Percentiles rank a stretch among this genome's conserved stretches.
These are phyloP conservation scores for Arthrobotrys musiformis DNA, from an alignment of 2,329 filamentous ascomycete genomes.

Conservation along the genomic window DNA sequence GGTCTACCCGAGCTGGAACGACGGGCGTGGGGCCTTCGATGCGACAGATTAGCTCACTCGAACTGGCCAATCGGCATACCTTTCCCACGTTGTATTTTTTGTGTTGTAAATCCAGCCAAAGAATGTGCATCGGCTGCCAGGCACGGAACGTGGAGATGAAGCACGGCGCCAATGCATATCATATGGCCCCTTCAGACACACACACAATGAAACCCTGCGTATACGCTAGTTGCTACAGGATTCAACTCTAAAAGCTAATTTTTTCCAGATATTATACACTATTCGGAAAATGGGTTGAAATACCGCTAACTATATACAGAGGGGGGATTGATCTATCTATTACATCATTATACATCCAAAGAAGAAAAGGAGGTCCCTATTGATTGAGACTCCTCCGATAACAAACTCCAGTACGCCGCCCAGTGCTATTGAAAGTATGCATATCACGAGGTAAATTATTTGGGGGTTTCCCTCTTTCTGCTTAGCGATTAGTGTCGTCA, in stretches of 20 bases:
- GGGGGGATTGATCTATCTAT: conserved; percentile 5
- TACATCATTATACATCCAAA: not conserved
- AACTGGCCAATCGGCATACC: not conserved
- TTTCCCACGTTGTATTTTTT: conserved; percentile 16
- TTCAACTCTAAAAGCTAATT: not conserved
- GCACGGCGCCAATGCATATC: not conserved
- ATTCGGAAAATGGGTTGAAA: not conserved
- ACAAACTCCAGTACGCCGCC: conserved; percentile 17
- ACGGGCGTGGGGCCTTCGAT: conserved; percentile 6
- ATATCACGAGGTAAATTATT: no score
- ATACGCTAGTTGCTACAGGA: no score
- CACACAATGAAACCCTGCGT: not conserved
- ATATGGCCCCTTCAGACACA: not conserved
- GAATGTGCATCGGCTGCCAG: not conserved
- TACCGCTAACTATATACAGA: conserved; percentile 35
- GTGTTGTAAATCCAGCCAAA: not conserved
- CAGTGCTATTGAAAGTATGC: not conserved
- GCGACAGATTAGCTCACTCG: not conserved
- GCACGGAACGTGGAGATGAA: not conserved
- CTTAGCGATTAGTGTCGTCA: not conserved
- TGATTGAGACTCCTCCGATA: not conserved
- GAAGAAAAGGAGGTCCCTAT: not conserved
- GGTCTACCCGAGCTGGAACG: not conserved
- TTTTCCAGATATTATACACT: conserved; percentile 49
- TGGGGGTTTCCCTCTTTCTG: not conserved